Evolutionary conservation across 2,329 filamentous ascomycete species (phyloP), one percentile per base, ranked within the genome.

Genomic region (Lasiodiplodia gonubiensis): DNA sequence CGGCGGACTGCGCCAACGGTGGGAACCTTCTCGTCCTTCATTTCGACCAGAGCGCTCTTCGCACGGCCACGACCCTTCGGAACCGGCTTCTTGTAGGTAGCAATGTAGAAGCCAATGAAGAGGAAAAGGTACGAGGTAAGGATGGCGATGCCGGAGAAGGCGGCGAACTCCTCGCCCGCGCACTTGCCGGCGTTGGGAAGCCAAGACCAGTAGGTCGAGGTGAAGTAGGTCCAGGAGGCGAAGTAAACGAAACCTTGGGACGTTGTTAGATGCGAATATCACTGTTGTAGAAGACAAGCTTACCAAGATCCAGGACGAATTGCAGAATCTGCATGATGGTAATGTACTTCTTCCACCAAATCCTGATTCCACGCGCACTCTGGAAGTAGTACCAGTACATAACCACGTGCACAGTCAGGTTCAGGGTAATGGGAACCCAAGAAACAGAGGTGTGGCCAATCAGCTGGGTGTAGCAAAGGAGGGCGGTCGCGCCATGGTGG

Each of bases 331-430:
- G 94, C 77, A 97, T 91, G 78, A 94, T 92, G 74, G 94, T 98
- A 79, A 98, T 96, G 91, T 94, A 98, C 84, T 97, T 93, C 91
- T 98, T 98, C 94, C 94, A 98, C 94, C 94, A 97, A 83, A 97
- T 95, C 76, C 90, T 90, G 81, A 98, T 89, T 73, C 95, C 95
- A 74, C 94, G 93, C 66, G 94, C 94, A 77, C 92, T 94, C 87
- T 98, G 94, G 90, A 98, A 98, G 88, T 98, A 98, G 89, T 98
- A 98, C 94, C 94, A 97, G 90, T 98, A 98, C 94, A 98, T 98
- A 79, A 97, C 92, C 68, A 98, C 94, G 83, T 98, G 94, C 66
- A 98, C 94, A 71, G 88, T 89, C 77, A 98, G 84, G 87, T 98
- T 98, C 74, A 98, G 88, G 65, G 89, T 90, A 79, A 98, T 98